phyloP scores from a whole-genome alignment of 2,329 filamentous ascomycete species.

The Colletotrichum truncatum region DNA sequence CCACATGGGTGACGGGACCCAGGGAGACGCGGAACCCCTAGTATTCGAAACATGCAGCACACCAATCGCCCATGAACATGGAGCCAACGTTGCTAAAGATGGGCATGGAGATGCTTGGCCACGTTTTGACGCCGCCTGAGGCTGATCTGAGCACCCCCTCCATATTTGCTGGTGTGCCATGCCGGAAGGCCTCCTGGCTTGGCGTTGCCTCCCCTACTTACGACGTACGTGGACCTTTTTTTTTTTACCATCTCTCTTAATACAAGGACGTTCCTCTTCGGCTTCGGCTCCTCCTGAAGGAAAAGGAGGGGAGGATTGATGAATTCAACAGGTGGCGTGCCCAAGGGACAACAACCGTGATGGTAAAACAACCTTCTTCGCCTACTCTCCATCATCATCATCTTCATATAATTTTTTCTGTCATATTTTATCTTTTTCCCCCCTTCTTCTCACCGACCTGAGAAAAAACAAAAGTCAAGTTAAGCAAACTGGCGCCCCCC shows the following conservation, averaged over 20 bases:
- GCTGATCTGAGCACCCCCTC: slow-evolving; percentile 26
- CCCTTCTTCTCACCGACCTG: not conserved
- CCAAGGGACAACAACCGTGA: not conserved
- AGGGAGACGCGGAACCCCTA: slow-evolving; percentile 21
- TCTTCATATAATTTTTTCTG: not conserved
- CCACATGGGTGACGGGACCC: slow-evolving; percentile 7
- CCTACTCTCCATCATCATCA: not conserved
- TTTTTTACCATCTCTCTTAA: not conserved
- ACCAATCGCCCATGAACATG: slow-evolving; percentile 6
- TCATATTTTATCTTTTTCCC: not conserved
- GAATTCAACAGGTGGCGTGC: not conserved
- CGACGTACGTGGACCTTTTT: not conserved
- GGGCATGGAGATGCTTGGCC: slow-evolving; percentile 28
- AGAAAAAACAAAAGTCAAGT: not conserved
- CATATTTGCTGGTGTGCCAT: slow-evolving; percentile 5
- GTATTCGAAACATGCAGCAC: slow-evolving; percentile 26
- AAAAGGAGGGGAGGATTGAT: not conserved
- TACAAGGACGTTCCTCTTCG: not conserved
- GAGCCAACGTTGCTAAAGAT: slow-evolving; percentile 23
- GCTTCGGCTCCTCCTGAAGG: no score
- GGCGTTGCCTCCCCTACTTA: slow-evolving; percentile 5
- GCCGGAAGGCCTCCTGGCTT: slow-evolving; percentile 21
- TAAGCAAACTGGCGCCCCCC: not conserved
- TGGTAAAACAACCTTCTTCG: not conserved
- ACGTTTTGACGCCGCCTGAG: slow-evolving; percentile 25